Conservation (phyloP, 331 rosid genomes). For the Telfairia occidentalis region DNA sequence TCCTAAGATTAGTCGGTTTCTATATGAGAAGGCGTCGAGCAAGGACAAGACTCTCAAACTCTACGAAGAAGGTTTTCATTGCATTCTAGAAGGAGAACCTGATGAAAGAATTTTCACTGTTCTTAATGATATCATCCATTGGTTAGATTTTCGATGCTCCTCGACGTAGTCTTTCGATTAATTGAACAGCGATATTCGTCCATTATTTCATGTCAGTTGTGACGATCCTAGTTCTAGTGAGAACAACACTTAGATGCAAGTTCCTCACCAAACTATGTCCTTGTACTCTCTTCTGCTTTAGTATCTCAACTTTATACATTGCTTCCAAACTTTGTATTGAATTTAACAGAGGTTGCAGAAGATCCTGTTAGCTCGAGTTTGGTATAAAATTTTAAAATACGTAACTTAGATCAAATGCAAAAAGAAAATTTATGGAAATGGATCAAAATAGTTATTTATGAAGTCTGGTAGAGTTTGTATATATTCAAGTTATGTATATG, state of each 20-base stretch:
- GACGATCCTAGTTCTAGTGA: not conserved
- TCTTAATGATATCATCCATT: slow-evolving; percentile 53
- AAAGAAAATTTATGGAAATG: no score
- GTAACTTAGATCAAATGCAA: no score
- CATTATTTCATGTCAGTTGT: not conserved
- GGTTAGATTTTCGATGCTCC: slow-evolving; percentile 53
- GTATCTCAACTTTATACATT: not conserved
- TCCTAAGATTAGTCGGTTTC: slow-evolving; percentile 69
- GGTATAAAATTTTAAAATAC: no score
- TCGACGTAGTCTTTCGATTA: slow-evolving; percentile 3
- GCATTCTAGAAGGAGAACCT: slow-evolving; percentile 82
- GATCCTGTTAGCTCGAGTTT: no score
- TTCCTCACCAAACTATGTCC: no score
- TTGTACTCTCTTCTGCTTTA: not conserved
- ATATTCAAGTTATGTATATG: no score
- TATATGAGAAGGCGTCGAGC: slow-evolving; percentile 63
- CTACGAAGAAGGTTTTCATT: slow-evolving; percentile 55
- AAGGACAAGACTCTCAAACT: slow-evolving; percentile 59
- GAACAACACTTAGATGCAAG: not conserved
- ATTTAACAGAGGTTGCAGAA: no score
- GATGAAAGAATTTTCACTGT: slow-evolving; percentile 52
- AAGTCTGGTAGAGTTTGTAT: no score
- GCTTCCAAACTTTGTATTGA: no score
- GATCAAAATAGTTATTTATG: no score
- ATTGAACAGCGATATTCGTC: not conserved